phyloP scores from a whole-genome alignment of 2,329 filamentous ascomycete species.

The Pyricularia pennisetigena region DNA sequence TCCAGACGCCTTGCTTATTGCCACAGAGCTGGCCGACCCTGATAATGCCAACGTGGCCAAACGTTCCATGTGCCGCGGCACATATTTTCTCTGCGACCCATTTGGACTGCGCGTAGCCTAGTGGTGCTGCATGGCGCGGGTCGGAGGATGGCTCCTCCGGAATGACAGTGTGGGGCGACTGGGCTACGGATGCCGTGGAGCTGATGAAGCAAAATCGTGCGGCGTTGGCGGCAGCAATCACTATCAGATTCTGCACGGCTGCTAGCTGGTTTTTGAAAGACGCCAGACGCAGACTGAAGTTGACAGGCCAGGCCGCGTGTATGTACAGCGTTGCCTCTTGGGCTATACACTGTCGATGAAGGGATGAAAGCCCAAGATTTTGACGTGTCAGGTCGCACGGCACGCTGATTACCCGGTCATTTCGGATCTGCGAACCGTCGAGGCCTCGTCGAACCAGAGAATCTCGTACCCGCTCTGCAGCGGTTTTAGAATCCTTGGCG shows the following conservation, averaged over 20 bases:
- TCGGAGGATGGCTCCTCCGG: background rate
- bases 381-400: background rate
- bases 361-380: background rate
- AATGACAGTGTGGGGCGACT: background rate
- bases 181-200: background rate
- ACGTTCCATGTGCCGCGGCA: background rate
- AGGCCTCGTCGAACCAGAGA: background rate
- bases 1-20: background rate
- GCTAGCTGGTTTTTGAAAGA: conserved; percentile 24
- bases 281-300: conserved; percentile 36
- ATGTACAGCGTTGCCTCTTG: conserved; percentile 25
- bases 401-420: background rate
- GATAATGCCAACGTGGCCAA: background rate
- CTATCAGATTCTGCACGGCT: background rate
- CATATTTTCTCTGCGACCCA: conserved; percentile 1
- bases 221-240: background rate
- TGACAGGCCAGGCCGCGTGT: conserved; percentile 39
- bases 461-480: background rate
- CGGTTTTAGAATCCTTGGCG: background rate
- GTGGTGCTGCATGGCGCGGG: background rate
- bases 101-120: conserved; percentile 2
- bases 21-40: conserved; percentile 3
- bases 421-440: background rate
- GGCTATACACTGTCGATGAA: background rate
- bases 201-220: background rate